phyloP scores from a whole-genome alignment of 768 basidiomycete genomes.

The Lactarius trivialis region DNA sequence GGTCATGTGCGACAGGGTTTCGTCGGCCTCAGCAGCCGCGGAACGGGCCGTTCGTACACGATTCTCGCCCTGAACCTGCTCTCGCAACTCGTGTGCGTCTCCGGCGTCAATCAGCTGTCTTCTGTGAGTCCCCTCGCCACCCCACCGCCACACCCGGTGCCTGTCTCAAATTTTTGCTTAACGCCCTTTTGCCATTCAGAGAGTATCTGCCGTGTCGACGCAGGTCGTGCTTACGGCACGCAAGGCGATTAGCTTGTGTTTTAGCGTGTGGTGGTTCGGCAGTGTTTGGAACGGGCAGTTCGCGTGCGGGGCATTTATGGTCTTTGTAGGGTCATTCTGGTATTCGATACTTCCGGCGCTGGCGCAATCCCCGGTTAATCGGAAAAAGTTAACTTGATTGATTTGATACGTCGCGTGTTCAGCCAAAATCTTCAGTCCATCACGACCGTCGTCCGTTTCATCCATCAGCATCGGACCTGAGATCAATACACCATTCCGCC shows the following conservation, averaged over 20 bases:
- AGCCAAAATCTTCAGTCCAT: background rate
- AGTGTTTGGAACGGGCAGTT: constrained; percentile 63
- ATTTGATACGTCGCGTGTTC: background rate
- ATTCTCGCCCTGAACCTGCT: constrained; percentile 58
- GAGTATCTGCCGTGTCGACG: constrained; percentile 74
- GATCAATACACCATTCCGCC: background rate
- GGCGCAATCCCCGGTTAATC: constrained; percentile 8
- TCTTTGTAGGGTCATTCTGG: constrained; percentile 60
- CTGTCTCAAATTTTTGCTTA: background rate
- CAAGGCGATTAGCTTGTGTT: constrained; percentile 72
- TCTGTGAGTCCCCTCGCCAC: constrained; percentile 43
- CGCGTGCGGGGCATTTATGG: constrained; percentile 62
- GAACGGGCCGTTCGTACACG: constrained; percentile 41
- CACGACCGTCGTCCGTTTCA: background rate
- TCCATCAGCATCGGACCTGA: background rate
- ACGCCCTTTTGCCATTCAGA: too few species aligned
- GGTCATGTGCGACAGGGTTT: constrained; percentile 50
- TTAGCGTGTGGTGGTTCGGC: constrained; percentile 83
- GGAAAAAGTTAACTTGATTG: background rate
- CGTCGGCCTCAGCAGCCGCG: constrained; percentile 29
- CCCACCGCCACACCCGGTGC: background rate
- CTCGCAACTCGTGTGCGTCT: constrained; percentile 75
- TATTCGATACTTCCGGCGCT: constrained; percentile 34
- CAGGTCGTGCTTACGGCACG: constrained; percentile 74
- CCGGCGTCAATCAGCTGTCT: constrained; percentile 76